Percentiles rank a stretch among this genome's conserved stretches.
These are phyloP conservation scores for Royoungia palumana DNA, from an alignment of 768 basidiomycete species.

Conservation along the genomic window DNA sequence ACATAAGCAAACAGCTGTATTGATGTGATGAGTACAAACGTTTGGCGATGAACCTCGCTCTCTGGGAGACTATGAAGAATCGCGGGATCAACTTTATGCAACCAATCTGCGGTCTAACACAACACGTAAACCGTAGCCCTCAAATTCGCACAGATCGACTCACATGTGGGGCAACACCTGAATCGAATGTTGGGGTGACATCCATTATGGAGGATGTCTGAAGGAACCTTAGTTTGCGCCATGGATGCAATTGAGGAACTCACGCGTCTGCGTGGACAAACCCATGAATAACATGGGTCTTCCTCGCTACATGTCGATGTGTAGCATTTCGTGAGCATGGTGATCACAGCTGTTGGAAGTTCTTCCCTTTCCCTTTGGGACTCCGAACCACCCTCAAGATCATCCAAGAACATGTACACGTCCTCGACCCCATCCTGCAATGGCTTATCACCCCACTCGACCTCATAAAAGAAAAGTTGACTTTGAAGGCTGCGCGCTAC, in stretches of 20 bases:
- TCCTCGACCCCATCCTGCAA: constrained; percentile 88
- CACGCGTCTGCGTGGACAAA: constrained; percentile 69
- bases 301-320: constrained; percentile 83
- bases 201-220: constrained; percentile 27
- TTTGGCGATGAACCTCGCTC: constrained; percentile 81
- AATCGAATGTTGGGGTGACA: constrained; percentile 16
- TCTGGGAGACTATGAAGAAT: constrained; percentile 59
- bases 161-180: constrained; percentile 29
- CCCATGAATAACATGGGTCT: constrained; percentile 74
- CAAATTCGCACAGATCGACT: constrained; percentile 24
- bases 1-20: background rate
- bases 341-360: constrained; percentile 87
- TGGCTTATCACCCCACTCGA: constrained; percentile 86
- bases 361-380: constrained; percentile 59
- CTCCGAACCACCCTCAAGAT: constrained; percentile 64
- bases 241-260: constrained; percentile 11
- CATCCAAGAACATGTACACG: constrained; percentile 90
- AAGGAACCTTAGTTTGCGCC: constrained; percentile 12
- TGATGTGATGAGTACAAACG: constrained; percentile 31
- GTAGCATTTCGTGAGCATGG: constrained; percentile 88
- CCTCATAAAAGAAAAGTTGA: constrained; percentile 95
- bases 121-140: background rate
- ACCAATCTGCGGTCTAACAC: constrained; percentile 47
- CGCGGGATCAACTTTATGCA: constrained; percentile 45
- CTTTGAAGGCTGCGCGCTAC: constrained; percentile 88